phyloP scores from a whole-genome alignment of 176 grass and related monocot species.

The Cenchrus purpureus region DNA sequence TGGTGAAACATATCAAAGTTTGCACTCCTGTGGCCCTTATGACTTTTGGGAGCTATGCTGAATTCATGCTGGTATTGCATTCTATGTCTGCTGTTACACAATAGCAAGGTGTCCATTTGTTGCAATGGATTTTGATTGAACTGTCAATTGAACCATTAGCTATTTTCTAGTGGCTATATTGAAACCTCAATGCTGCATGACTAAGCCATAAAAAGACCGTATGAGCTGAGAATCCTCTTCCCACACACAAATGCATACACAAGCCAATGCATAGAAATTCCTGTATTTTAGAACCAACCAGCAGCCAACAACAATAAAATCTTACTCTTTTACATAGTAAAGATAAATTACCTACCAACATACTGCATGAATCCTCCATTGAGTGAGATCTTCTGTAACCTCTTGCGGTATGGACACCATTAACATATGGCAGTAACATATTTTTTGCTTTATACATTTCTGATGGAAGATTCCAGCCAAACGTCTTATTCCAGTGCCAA shows the following conservation, averaged over 20 bases:
- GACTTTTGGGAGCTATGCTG: slow-evolving; percentile 92
- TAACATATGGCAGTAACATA: slow-evolving; percentile 15
- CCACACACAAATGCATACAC: not conserved
- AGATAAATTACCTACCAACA: not conserved
- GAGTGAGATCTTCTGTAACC: slow-evolving; percentile 14
- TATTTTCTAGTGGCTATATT: not conserved
- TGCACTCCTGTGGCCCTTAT: slow-evolving; percentile 87
- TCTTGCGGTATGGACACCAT: not conserved
- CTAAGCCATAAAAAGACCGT: not conserved
- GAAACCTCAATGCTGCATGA: not conserved
- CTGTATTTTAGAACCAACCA: not conserved
- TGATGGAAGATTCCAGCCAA: slow-evolving; percentile 73
- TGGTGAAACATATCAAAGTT: slow-evolving; percentile 72
- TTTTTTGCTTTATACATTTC: slow-evolving; percentile 34
- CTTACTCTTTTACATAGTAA: not conserved
- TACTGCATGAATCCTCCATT: not conserved
- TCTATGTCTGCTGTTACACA: slow-evolving; percentile 35
- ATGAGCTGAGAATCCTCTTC: not conserved
- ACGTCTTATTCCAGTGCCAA: slow-evolving; percentile 87
- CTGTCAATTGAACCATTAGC: not conserved
- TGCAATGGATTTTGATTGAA: not conserved
- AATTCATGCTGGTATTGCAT: slow-evolving; percentile 67
- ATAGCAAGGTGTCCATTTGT: not conserved
- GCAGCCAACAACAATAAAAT: not conserved
- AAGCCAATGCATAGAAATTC: not conserved